Percentiles rank a stretch among this genome's conserved stretches.
Conservation (phyloP, 306 rosid species). For the cucumber (Cucumis sativus) region DNA sequence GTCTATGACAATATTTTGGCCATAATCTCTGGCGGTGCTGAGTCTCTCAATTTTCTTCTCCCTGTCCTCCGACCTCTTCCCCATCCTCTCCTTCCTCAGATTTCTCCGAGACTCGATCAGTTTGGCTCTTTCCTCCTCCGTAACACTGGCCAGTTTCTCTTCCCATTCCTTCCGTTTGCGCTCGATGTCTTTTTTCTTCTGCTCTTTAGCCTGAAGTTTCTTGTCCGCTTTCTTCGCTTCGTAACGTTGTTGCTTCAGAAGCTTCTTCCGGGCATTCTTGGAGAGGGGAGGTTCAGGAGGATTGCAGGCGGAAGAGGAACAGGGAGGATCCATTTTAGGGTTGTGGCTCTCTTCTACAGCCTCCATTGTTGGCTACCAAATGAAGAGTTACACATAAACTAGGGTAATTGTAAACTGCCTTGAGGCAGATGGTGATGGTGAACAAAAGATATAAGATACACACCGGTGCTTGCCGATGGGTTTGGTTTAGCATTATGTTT, state of each 20-base stretch:
- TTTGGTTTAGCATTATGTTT: too few species aligned
- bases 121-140: slow-evolving; percentile 56
- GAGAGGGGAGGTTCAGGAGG: slow-evolving; percentile 21
- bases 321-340: neutral
- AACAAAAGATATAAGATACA: too few species aligned
- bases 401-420: neutral
- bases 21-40: slow-evolving; percentile 25
- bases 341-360: slow-evolving; percentile 7
- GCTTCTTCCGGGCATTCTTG: slow-evolving; percentile 68
- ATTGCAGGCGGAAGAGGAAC: neutral
- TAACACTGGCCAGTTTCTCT: slow-evolving; percentile 32
- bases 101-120: slow-evolving; percentile 49
- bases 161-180: slow-evolving; percentile 84
- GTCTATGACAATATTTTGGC: slow-evolving; percentile 72
- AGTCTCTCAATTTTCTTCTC: slow-evolving; percentile 48
- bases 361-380: slow-evolving; percentile 13
- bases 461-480: too few species aligned
- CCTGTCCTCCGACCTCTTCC: slow-evolving; percentile 45
- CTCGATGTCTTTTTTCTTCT: slow-evolving; percentile 40
- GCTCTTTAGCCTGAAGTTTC: slow-evolving; percentile 59
- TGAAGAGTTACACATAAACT: neutral
- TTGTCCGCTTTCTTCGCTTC: slow-evolving; percentile 77
- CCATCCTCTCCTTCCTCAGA: slow-evolving; percentile 76
- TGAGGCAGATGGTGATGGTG: neutral
- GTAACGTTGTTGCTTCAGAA: slow-evolving; percentile 49